Base-by-base conservation (phyloP, 768 basidiomycete species). In the Paxillus rubicundulus region DNA sequence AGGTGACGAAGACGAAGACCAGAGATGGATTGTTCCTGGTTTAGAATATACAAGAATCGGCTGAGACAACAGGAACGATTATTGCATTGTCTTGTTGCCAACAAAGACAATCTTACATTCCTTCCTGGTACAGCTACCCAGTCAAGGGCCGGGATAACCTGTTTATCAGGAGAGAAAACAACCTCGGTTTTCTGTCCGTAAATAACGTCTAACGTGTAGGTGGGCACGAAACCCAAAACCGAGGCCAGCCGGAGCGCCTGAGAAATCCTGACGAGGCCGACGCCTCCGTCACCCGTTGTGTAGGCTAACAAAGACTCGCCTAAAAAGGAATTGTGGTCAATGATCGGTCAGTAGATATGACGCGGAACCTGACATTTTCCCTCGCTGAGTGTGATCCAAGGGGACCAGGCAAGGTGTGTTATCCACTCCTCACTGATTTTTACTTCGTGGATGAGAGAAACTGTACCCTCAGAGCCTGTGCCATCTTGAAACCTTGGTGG, bases 271-370 rank as follows among this genome's bases (percentile, higher is more conserved):
- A 87, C 59, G 18, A 84, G 55, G n/a, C 77, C 74, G 41, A 90
- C 68, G 1, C 77, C 68, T 1, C 89, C 89, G 57, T 84, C 77
- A 21, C 83, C 72, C 13, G 76, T 69, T 13, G 76, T 79, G 63
- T 82, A 87, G 7, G 85, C 82, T 16, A 92, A 61, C 47, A 66
- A 69, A 20, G 82, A 79, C 57, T 77, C 74, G 60, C 78, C 89
- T 92, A 59, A 41, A 44, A 38, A 43, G 2, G 1, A 28, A 51
- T 28, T 7, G 32, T 43, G 12, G 38, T 69, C 47, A 58, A 55
- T 27, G 17, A 33, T 30, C 49, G 24, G 48, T 57, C n/a, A 38
- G 47, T 27, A n/a, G n/a, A 53, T 13, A 50, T 20, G 27, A 45
- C 27, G 12, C 28, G 34, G 47, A 32, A 33, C 54, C 75, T 65